These are phyloP conservation scores for Periconia sp. DNA, from an alignment of 2,329 filamentous ascomycete genomes.

Conservation along the genomic window DNA sequence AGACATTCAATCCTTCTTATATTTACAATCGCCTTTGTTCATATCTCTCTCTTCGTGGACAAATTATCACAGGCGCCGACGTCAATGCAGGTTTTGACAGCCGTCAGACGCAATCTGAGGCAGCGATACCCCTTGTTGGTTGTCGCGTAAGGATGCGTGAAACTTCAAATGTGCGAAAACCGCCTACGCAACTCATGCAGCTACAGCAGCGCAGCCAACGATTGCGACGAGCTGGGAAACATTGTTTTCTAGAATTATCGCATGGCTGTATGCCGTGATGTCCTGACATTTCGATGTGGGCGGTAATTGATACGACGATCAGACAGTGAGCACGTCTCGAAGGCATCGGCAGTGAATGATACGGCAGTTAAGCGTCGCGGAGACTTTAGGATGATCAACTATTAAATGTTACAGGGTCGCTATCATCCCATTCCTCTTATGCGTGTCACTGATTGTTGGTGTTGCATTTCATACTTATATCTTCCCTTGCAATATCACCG, in stretches of 20 bases:
- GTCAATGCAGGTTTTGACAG: not conserved
- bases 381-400: too few species aligned
- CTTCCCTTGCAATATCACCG: too few species aligned
- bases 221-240: conserved; percentile 4
- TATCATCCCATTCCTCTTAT: too few species aligned
- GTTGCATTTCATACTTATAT: too few species aligned
- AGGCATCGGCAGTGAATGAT: not conserved
- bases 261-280: too few species aligned
- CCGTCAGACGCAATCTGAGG: not conserved
- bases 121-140: not conserved
- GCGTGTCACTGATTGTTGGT: too few species aligned
- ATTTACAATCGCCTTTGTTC: conserved; percentile 6
- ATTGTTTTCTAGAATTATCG: conserved; percentile 7
- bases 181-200: not conserved
- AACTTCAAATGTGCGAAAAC: not conserved
- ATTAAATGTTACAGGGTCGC: too few species aligned
- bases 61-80: conserved; percentile 2
- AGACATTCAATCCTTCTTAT: conserved; percentile 8
- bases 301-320: not conserved
- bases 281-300: too few species aligned
- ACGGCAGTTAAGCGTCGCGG: not conserved
- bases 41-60: not conserved
- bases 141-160: not conserved
- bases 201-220: not conserved
- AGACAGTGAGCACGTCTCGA: not conserved